Evolutionary conservation across 129 eudicot genomes (phyloP).

Genomic region (Flaveria brownii): DNA sequence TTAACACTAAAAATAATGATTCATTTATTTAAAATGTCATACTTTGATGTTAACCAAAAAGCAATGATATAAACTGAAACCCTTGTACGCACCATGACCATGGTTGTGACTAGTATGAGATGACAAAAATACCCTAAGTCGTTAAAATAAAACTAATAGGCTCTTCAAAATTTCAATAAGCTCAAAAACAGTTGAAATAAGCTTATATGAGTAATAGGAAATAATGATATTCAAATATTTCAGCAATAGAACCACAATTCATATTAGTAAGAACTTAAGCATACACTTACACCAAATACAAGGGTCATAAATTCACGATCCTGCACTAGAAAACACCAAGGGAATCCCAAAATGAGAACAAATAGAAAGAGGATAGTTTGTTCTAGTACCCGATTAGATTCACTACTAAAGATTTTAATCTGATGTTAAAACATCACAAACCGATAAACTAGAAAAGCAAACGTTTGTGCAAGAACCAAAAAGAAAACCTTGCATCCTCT

Average conservation of each 20-base stretch:
- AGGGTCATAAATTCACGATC: neutral
- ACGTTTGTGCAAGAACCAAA: slow-evolving; percentile 13
- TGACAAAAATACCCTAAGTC: too few relatives aligned
- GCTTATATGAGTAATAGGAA: too few relatives aligned
- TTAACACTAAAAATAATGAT: too few relatives aligned
- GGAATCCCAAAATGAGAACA: slow-evolving; percentile 11
- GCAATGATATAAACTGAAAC: too few relatives aligned
- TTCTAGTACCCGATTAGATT: slow-evolving; percentile 6
- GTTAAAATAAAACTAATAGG: too few relatives aligned
- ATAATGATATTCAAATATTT: neutral
- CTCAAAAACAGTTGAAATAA: too few relatives aligned
- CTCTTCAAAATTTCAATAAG: too few relatives aligned
- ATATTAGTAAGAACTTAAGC: neutral
- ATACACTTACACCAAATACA: neutral
- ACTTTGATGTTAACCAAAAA: too few relatives aligned
- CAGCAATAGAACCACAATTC: neutral
- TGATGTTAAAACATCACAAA: slow-evolving; percentile 16
- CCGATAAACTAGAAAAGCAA: neutral
- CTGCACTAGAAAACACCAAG: slow-evolving; percentile 6
- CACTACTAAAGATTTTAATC: neutral
- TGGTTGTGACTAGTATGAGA: too few relatives aligned
- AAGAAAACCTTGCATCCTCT: slow-evolving; percentile 16
- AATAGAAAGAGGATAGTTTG: slow-evolving; percentile 4
- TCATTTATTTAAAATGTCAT: too few relatives aligned
- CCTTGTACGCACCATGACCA: too few relatives aligned